Conservation (phyloP, 148 eudicot species). For the Fagopyrum esculentum region DNA sequence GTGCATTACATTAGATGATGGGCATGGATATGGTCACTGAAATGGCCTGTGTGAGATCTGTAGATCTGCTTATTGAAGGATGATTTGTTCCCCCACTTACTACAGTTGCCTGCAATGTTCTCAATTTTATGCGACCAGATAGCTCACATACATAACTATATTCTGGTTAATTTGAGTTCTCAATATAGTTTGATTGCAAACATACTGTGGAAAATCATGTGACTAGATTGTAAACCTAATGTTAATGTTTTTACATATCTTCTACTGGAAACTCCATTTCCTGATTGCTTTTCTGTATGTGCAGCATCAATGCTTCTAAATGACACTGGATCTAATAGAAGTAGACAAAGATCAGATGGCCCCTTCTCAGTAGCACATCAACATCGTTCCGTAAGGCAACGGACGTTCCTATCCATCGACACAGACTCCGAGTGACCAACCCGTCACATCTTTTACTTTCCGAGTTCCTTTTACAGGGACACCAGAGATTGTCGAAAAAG, state of each 20-base stretch:
- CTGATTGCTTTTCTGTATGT: constrained; percentile 6
- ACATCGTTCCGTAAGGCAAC: constrained; percentile 65
- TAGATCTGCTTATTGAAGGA: too few species aligned
- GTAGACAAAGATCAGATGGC: constrained; percentile 67
- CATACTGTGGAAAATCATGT: background rate
- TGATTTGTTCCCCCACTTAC: too few species aligned
- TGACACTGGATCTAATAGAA: constrained; percentile 39
- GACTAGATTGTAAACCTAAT: background rate
- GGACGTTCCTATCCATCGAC: constrained; percentile 56
- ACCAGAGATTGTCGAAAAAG: background rate
- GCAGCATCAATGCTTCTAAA: constrained; percentile 49
- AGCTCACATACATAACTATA: too few species aligned
- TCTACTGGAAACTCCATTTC: background rate
- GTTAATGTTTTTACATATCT: too few species aligned
- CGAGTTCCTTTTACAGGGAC: background rate
- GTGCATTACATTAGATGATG: too few species aligned
- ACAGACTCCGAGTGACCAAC: constrained; percentile 21
- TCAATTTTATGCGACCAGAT: too few species aligned
- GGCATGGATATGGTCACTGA: too few species aligned
- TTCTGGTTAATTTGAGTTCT: too few species aligned
- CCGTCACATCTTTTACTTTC: too few species aligned
- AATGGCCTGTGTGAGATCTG: too few species aligned
- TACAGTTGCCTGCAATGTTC: too few species aligned
- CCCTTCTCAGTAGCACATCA: constrained; percentile 65
- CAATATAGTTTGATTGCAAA: too few species aligned